Conservation (phyloP, 768 basidiomycete genomes). For the Lactarius psammicola region DNA sequence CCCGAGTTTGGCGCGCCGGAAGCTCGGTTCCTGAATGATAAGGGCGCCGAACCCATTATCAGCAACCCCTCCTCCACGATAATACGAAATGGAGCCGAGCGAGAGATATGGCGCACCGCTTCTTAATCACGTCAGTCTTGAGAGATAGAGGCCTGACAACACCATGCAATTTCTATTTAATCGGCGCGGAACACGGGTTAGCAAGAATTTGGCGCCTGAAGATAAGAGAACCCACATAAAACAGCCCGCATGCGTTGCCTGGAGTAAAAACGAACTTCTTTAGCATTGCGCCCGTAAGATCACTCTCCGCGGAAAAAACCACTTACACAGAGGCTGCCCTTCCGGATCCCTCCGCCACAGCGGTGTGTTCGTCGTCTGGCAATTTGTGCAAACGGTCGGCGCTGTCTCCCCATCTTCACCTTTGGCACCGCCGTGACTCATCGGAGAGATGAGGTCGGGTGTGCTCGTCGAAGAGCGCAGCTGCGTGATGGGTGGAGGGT, state of each 20-base stretch:
- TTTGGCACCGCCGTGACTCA: constrained; percentile 38
- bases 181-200: constrained; percentile 17
- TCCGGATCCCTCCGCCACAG: constrained; percentile 92
- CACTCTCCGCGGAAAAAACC: constrained; percentile 1
- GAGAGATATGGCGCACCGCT: constrained; percentile 52
- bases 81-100: neutral
- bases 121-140: constrained; percentile 98
- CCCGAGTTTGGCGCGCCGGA: constrained; percentile 67
- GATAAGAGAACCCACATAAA: constrained; percentile 64
- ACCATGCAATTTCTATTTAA: constrained; percentile 83
- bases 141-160: constrained; percentile 91
- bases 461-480: constrained; percentile 63
- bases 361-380: constrained; percentile 93
- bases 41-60: constrained; percentile 12
- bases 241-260: constrained; percentile 92
- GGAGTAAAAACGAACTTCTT: constrained; percentile 11
- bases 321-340: constrained; percentile 86
- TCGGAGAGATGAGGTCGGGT: constrained; percentile 50
- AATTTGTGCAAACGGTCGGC: constrained; percentile 90
- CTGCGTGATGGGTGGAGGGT: constrained; percentile 28
- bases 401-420: constrained; percentile 66
- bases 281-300: constrained; percentile 29
- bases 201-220: constrained; percentile 16
- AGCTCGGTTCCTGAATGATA: constrained; percentile 64
- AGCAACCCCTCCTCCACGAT: constrained; percentile 8